phyloP scores from a whole-genome alignment of 805 yeast species.

The Aciculoconidium aculeatum region DNA sequence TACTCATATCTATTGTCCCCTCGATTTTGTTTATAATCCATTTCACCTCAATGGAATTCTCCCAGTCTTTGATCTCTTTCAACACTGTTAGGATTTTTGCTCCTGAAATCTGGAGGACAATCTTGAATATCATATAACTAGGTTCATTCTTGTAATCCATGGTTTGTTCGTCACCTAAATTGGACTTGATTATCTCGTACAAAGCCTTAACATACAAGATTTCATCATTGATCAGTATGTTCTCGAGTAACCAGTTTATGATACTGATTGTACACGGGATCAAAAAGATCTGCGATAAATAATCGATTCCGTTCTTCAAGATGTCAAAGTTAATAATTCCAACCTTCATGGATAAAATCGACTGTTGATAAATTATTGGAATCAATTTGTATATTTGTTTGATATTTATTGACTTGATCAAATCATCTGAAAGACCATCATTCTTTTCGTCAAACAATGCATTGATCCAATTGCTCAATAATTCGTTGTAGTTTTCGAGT shows the following conservation, averaged over 20 bases:
- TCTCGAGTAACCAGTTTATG: conserved; percentile 23
- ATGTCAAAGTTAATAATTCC: conserved; percentile 54
- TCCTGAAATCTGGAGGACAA: conserved; percentile 21
- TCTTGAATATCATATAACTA: too few relatives aligned
- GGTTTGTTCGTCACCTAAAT: conserved; percentile 12
- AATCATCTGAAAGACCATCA: conserved; percentile 79
- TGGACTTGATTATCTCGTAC: conserved; percentile 20
- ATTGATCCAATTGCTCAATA: conserved; percentile 61
- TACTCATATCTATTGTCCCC: too few relatives aligned
- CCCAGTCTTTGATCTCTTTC: too few relatives aligned
- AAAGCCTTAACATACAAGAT: conserved; percentile 15
- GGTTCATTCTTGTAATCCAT: conserved; percentile 11
- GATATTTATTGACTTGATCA: conserved; percentile 60
- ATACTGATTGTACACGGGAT: conserved; percentile 43
- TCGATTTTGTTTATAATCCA: not conserved
- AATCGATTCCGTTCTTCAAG: conserved; percentile 75
- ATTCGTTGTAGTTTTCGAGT: conserved; percentile 31
- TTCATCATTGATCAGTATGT: conserved; percentile 9
- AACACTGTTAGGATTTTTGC: too few relatives aligned
- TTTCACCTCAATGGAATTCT: too few relatives aligned
- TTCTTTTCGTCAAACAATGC: conserved; percentile 64
- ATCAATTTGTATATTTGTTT: conserved; percentile 64
- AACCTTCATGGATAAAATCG: conserved; percentile 52
- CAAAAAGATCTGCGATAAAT: conserved; percentile 76
- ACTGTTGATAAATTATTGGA: conserved; percentile 71